Conservation (phyloP, 129 eudicot species). For the Lonicera japonica region DNA sequence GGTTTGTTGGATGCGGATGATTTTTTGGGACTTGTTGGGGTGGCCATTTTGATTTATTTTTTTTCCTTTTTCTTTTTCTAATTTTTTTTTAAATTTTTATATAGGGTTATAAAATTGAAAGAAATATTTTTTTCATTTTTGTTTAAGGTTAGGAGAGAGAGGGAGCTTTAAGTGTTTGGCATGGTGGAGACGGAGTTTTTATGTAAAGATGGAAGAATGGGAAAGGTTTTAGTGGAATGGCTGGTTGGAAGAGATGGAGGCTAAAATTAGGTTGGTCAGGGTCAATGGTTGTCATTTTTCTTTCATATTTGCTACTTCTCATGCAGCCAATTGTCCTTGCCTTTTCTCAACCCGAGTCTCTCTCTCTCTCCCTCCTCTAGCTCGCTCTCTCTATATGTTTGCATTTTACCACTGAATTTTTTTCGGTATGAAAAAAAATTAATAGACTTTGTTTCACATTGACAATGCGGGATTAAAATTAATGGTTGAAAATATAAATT, state of each 20-base stretch:
- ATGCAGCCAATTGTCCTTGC: background rate
- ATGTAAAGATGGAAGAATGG: background rate
- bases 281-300: constrained; percentile 17
- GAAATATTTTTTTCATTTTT: background rate
- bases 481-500: too few species aligned
- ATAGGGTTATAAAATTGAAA: constrained; percentile 4
- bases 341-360: constrained; percentile 15
- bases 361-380: background rate
- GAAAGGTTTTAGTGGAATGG: background rate
- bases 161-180: background rate
- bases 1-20: constrained; percentile 5
- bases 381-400: background rate
- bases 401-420: too few species aligned
- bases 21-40: constrained; percentile 24
- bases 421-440: too few species aligned
- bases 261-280: constrained; percentile 3
- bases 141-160: background rate
- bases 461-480: too few species aligned
- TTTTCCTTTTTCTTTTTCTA: background rate
- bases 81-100: background rate
- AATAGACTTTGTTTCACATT: too few species aligned
- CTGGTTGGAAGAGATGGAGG: constrained; percentile 2
- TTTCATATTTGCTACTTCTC: background rate
- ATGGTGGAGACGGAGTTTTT: background rate
- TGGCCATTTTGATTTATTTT: constrained; percentile 17